Percentiles rank a stretch among this genome's conserved stretches.
phyloP scores from a whole-genome alignment of 2,329 filamentous ascomycete genomes.

The Arthroderma sp. region DNA sequence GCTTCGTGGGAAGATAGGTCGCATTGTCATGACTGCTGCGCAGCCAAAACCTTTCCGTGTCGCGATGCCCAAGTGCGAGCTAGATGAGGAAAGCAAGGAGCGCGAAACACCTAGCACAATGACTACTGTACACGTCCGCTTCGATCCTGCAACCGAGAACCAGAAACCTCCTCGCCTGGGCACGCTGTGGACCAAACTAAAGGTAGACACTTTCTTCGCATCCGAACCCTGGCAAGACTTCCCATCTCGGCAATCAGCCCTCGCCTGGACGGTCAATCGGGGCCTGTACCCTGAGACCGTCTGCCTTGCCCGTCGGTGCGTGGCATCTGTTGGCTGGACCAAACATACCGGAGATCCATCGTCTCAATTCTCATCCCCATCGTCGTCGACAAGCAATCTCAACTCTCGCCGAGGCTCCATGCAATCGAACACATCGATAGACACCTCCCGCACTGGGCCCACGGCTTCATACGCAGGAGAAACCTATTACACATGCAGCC shows the following conservation, averaged over 20 bases:
- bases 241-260: slow-evolving; percentile 31
- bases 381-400: slow-evolving; percentile 21
- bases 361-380: slow-evolving; percentile 26
- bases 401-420: slow-evolving; percentile 16
- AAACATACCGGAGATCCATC: slow-evolving; percentile 30
- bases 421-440: slow-evolving; percentile 16
- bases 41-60: slow-evolving; percentile 44
- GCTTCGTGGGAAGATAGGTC: slow-evolving; percentile 44
- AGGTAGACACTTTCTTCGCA: slow-evolving; percentile 45
- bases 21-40: slow-evolving; percentile 42
- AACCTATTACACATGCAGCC: slow-evolving; percentile 47
- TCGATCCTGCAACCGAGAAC: slow-evolving; percentile 42
- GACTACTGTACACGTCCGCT: slow-evolving; percentile 45
- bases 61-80: slow-evolving; percentile 14
- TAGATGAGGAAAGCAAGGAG: slow-evolving; percentile 19
- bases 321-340: slow-evolving; percentile 45
- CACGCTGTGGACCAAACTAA: slow-evolving; percentile 41
- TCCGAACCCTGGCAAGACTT: slow-evolving; percentile 38
- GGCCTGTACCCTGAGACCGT: slow-evolving; percentile 42
- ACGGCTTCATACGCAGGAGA: slow-evolving; percentile 32
- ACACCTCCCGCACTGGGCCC: slow-evolving; percentile 21
- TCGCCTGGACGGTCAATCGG: slow-evolving; percentile 32
- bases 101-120: slow-evolving; percentile 37
- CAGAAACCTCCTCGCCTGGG: slow-evolving; percentile 41
- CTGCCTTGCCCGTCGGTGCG: slow-evolving; percentile 41